phyloP scores from a whole-genome alignment of 768 basidiomycete species.

The Mycena capillaripes region DNA sequence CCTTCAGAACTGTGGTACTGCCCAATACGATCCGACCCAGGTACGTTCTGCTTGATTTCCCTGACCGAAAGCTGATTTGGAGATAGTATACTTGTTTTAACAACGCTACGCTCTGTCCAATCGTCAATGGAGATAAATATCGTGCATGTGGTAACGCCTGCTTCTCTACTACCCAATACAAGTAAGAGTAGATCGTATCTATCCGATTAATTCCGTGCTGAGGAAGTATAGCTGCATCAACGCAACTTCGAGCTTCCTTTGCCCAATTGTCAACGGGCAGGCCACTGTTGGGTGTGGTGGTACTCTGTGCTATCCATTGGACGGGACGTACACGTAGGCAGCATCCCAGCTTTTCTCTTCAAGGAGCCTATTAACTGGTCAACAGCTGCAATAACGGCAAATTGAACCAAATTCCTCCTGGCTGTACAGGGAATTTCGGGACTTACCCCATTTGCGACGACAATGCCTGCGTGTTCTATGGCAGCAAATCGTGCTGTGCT shows the following conservation, averaged over 20 bases:
- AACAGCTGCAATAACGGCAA: too few species aligned
- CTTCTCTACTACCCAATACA: background rate
- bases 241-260: conserved; percentile 9
- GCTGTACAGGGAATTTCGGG: too few species aligned
- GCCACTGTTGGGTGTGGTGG: conserved; percentile 5
- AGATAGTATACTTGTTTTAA: conserved; percentile 5
- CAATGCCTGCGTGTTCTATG: too few species aligned
- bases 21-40: conserved; percentile 8
- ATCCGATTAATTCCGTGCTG: background rate
- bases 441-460: too few species aligned
- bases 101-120: conserved; percentile 12
- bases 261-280: background rate
- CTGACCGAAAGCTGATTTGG: background rate
- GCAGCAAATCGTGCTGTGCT: too few species aligned
- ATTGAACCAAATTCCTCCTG: too few species aligned
- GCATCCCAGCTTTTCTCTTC: background rate
- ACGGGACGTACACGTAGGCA: background rate
- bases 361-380: too few species aligned
- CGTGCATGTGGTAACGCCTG: conserved; percentile 3
- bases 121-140: background rate
- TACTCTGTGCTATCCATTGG: conserved; percentile 7
- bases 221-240: conserved; percentile 8
- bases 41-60: conserved; percentile 5
- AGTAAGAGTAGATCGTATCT: background rate
- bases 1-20: conserved; percentile 9